Conservation (phyloP, 2,329 filamentous ascomycete genomes). For the Epichloe amarillans region DNA sequence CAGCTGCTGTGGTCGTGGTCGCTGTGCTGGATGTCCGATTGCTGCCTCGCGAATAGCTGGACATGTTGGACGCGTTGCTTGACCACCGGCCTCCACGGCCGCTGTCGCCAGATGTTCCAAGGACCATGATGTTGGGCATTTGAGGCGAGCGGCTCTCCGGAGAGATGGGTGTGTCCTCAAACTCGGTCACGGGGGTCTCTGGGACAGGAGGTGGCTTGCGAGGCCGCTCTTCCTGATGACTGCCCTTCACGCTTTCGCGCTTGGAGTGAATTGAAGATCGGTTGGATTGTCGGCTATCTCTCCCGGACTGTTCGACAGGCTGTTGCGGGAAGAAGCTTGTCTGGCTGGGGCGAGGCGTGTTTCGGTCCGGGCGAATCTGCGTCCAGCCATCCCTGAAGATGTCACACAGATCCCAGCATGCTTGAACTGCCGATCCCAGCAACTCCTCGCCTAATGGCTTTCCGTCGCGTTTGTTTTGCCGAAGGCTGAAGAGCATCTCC, state of each 20-base stretch:
- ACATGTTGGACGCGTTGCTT: conserved; percentile 65
- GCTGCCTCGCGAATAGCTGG: conserved; percentile 62
- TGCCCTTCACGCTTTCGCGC: conserved; percentile 37
- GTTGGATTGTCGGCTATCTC: conserved; percentile 36
- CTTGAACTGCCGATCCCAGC: conserved; percentile 75
- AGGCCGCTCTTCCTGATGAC: conserved; percentile 32
- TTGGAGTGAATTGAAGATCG: conserved; percentile 38
- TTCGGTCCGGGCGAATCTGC: conserved; percentile 71
- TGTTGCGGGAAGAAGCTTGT: conserved; percentile 51
- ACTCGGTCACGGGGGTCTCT: conserved; percentile 84
- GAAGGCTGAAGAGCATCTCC: conserved; percentile 84
- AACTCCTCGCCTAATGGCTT: conserved; percentile 69
- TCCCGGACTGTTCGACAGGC: conserved; percentile 33
- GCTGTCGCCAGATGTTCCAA: conserved; percentile 53
- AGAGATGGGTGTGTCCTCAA: conserved; percentile 79
- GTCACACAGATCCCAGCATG: conserved; percentile 90
- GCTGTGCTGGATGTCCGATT: conserved; percentile 56
- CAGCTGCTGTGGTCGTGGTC: conserved; percentile 52
- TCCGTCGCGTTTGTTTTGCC: conserved; percentile 66
- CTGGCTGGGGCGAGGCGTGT: conserved; percentile 72
- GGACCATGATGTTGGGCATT: conserved; percentile 76
- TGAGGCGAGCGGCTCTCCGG: conserved; percentile 63
- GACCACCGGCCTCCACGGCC: conserved; percentile 63
- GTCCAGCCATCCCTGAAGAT: conserved; percentile 89
- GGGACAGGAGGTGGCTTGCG: conserved; percentile 43